Conservation (phyloP, 2,329 filamentous ascomycete genomes). For the Lasiodiplodia gonubiensis region DNA sequence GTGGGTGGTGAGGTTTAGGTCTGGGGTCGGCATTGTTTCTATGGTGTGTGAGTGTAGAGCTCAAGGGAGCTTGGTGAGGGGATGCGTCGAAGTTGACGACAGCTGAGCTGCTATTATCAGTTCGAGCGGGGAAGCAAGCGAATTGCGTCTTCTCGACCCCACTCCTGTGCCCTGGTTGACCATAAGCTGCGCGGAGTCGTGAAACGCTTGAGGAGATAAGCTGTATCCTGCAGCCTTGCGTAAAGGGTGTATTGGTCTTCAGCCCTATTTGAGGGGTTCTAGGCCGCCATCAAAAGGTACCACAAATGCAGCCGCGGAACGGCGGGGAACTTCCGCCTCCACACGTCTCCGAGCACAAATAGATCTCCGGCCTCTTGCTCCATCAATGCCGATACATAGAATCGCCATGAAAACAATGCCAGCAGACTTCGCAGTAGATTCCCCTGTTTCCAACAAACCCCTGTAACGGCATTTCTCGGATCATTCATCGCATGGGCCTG, state of each 20-base stretch:
- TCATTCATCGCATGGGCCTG: too few species aligned
- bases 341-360: constrained; percentile 4
- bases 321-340: background rate
- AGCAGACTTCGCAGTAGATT: background rate
- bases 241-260: background rate
- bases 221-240: background rate
- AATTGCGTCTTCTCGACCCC: constrained; percentile 10
- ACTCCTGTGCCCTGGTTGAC: background rate
- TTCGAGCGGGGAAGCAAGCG: constrained; percentile 5
- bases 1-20: constrained; percentile 6
- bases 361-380: background rate
- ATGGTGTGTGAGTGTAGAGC: background rate
- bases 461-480: background rate
- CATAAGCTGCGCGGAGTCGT: background rate
- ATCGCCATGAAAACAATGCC: background rate
- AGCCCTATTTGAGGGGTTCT: background rate
- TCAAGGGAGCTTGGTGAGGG: background rate
- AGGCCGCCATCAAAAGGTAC: too few species aligned
- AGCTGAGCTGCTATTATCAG: constrained; percentile 4
- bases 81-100: background rate
- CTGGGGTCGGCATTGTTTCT: constrained; percentile 1
- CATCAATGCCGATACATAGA: background rate
- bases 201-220: background rate
- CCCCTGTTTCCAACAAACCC: too few species aligned
- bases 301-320: background rate